Conservation (phyloP, 2,329 filamentous ascomycete genomes). For the Colletotrichum karsti region DNA sequence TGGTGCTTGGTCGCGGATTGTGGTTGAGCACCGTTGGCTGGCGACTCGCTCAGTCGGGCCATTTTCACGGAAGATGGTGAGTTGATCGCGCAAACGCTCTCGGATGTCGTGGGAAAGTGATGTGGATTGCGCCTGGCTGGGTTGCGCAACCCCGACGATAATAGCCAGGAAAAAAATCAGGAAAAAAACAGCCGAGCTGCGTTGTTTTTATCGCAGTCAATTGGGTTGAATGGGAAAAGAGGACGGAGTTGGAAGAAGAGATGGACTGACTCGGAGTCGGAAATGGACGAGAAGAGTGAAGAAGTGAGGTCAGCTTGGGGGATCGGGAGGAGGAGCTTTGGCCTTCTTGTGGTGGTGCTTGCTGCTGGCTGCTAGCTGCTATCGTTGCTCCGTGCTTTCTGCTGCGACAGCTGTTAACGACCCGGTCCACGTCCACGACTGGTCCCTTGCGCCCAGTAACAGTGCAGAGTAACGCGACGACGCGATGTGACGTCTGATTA, state of each 20-base stretch:
- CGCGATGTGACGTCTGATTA: neutral
- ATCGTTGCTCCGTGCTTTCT: neutral
- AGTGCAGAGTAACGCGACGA: neutral
- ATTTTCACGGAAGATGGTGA: neutral
- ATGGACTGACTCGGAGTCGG: neutral
- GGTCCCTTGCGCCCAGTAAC: too few relatives aligned
- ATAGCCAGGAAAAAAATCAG: neutral
- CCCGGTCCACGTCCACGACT: conserved; percentile 6
- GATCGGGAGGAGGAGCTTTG: conserved; percentile 16
- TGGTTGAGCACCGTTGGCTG: conserved; percentile 4
- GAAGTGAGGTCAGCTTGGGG: conserved; percentile 2
- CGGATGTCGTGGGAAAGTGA: neutral
- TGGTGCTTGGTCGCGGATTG: conserved; percentile 3
- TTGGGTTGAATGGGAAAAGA: neutral
- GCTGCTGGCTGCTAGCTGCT: neutral
- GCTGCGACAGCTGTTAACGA: neutral
- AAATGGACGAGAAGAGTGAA: neutral
- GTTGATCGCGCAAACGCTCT: neutral
- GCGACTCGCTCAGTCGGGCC: conserved; percentile 2
- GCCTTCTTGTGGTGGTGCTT: neutral
- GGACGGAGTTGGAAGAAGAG: neutral
- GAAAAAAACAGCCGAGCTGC: too few relatives aligned
- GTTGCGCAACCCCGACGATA: neutral
- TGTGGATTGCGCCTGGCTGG: conserved; percentile 8
- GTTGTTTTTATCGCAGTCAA: neutral